phyloP scores from a whole-genome alignment of 106 monocot species.

The Dendrobium officinale region DNA sequence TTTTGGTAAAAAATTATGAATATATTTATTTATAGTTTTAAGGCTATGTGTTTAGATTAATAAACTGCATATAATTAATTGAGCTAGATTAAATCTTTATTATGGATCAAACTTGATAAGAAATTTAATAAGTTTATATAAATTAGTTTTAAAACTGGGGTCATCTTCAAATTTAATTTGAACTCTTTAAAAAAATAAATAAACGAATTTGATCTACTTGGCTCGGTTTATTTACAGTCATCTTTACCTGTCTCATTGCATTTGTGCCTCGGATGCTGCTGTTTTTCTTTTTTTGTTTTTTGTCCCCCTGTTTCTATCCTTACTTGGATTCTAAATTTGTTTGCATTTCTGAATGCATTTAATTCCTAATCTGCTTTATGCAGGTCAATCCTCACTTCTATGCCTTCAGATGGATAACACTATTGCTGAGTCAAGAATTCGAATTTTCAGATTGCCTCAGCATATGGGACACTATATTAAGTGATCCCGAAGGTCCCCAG shows the following conservation, averaged over 20 bases:
- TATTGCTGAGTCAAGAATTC: slow-evolving; percentile 24
- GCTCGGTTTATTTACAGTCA: too few species aligned
- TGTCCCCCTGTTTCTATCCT: not conserved
- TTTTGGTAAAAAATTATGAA: too few species aligned
- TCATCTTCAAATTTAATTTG: too few species aligned
- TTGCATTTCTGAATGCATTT: not conserved
- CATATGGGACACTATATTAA: slow-evolving; percentile 24
- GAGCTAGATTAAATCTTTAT: too few species aligned
- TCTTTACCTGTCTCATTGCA: not conserved
- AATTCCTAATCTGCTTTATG: not conserved
- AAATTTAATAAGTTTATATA: too few species aligned
- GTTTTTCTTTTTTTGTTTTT: not conserved
- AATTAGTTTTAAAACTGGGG: too few species aligned
- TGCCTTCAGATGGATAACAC: slow-evolving; percentile 30
- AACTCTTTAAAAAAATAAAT: too few species aligned
- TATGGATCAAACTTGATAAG: too few species aligned
- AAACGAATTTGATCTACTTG: too few species aligned
- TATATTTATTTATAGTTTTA: too few species aligned
- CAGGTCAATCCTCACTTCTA: slow-evolving; percentile 32
- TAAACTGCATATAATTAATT: too few species aligned
- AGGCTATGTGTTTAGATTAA: too few species aligned
- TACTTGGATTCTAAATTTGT: not conserved
- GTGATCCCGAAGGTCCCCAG: slow-evolving; percentile 32
- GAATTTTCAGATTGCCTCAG: slow-evolving; percentile 18
- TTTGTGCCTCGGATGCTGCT: not conserved